A percentile compares a stretch with the other conserved stretches of the same genome.
These are phyloP conservation scores for Dipteronia sinensis DNA, from an alignment of 345 rosid genomes.

Conservation along the genomic window DNA sequence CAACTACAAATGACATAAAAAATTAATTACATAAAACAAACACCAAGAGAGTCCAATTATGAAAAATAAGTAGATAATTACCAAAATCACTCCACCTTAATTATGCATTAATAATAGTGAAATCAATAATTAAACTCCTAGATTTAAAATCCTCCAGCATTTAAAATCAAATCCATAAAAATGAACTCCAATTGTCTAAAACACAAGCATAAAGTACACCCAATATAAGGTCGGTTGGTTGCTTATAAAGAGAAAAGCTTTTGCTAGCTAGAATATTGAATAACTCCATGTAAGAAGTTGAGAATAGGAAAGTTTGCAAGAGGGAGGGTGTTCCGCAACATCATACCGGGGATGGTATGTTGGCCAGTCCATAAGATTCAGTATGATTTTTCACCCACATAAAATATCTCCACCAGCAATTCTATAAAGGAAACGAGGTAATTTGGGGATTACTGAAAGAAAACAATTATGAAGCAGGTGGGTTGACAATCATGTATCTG, in stretches of 20 bases:
- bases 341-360: not conserved
- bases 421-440: not conserved
- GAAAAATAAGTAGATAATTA: too few species aligned
- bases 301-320: not conserved
- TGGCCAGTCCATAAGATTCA: not conserved
- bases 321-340: not conserved
- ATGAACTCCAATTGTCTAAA: not conserved
- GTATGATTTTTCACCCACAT: not conserved
- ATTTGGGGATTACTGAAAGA: not conserved
- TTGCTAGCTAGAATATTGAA: not conserved
- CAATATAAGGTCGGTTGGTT: not conserved
- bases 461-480: not conserved
- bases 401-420: not conserved
- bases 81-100: too few species aligned
- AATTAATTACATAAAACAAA: not conserved
- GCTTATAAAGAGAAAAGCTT: not conserved
- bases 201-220: not conserved
- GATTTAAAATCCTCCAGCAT: not conserved
- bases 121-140: not conserved
- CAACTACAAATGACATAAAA: not conserved
- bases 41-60: not conserved
- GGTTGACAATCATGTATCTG: not conserved
- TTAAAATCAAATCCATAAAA: not conserved
- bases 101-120: not conserved
- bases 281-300: not conserved